Conservation (phyloP, 2,329 filamentous ascomycete genomes). For the Hansfordia pulvinata region DNA sequence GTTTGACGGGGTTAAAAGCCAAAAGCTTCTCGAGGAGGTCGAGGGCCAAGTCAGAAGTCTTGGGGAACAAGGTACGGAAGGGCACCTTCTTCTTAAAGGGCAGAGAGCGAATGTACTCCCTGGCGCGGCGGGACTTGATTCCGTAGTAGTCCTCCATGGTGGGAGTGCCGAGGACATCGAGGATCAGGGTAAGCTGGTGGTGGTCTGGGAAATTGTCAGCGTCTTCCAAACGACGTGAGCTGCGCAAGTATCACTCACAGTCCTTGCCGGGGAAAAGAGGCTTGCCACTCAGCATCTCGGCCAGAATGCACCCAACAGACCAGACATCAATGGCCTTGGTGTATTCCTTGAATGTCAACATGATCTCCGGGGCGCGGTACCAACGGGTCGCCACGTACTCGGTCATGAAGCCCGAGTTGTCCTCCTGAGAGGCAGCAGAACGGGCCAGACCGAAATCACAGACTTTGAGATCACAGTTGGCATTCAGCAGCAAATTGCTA, state of each 20-base stretch:
- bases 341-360: constrained; percentile 99
- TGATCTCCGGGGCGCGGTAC: constrained; percentile 98
- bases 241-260: constrained; percentile 44
- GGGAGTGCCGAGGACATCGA: constrained; percentile 92
- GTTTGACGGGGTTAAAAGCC: constrained; percentile 97
- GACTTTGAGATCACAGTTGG: constrained; percentile 97
- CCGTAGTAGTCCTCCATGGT: constrained; percentile 99
- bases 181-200: constrained; percentile 91
- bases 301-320: constrained; percentile 96
- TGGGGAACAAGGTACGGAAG: constrained; percentile 92
- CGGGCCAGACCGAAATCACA: constrained; percentile 96
- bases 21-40: constrained; percentile 91
- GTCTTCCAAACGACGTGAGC: not conserved
- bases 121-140: constrained; percentile 93
- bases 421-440: constrained; percentile 91
- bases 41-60: constrained; percentile 93
- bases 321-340: constrained; percentile 99
- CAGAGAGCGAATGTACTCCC: constrained; percentile 94
- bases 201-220: constrained; percentile 51
- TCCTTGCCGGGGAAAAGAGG: constrained; percentile 97
- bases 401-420: constrained; percentile 99
- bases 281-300: constrained; percentile 98
- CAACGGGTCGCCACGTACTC: constrained; percentile 99
- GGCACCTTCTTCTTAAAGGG: constrained; percentile 99
- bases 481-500: constrained; percentile 90